These are phyloP conservation scores for Naematelia encephala DNA, from an alignment of 768 basidiomycete species.

Conservation along the genomic window DNA sequence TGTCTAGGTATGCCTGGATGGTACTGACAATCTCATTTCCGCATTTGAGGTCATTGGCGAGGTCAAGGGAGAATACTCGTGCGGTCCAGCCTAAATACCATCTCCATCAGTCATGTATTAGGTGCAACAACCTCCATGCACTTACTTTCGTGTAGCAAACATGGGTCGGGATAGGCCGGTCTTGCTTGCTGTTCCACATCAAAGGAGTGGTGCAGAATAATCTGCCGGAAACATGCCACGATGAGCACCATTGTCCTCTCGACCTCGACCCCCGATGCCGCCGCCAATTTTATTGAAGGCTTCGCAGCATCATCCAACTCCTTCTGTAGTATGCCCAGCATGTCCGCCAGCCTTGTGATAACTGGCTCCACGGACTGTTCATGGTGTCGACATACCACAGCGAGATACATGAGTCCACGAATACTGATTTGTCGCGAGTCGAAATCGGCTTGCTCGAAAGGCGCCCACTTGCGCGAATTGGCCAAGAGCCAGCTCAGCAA, in stretches of 20 bases:
- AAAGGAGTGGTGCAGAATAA: constrained; percentile 55
- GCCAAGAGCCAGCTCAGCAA: constrained; percentile 57
- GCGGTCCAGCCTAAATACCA: constrained; percentile 60
- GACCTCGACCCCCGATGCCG: constrained; percentile 33
- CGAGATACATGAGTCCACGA: constrained; percentile 69
- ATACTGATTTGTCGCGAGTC: constrained; percentile 68
- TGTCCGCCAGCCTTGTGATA: constrained; percentile 64
- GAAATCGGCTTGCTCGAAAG: constrained; percentile 64
- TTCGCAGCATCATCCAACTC: constrained; percentile 52
- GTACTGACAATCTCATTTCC: constrained; percentile 61
- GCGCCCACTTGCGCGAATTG: constrained; percentile 66
- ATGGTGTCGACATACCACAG: constrained; percentile 61
- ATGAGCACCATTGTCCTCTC: constrained; percentile 57
- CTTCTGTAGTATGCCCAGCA: constrained; percentile 58
- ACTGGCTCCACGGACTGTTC: constrained; percentile 57
- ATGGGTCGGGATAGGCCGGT: constrained; percentile 62
- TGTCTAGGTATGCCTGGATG: constrained; percentile 63
- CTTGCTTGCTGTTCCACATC: constrained; percentile 26
- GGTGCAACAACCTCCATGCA: constrained; percentile 8
- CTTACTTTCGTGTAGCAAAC: constrained; percentile 60
- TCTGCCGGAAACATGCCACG: constrained; percentile 60
- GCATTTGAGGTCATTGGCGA: constrained; percentile 56
- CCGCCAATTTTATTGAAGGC: constrained; percentile 13
- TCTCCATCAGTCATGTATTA: not conserved
- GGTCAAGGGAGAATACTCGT: constrained; percentile 55